phyloP scores from a whole-genome alignment of 306 rosid genomes.

The Cucumis sativus region Cucumber_9930_V3 NC_026656.2:17975501-17976000 shows the following conservation, averaged over 20 bases:
- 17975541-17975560: not conserved
- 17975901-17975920: not conserved
- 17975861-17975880: not conserved
- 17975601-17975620: not conserved
- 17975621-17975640: not conserved
- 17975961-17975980: too few relatives aligned
- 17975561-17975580: slow-evolving; percentile 2
- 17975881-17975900: not conserved
- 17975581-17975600: not conserved
- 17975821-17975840: not conserved
- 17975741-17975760: not conserved
- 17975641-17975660: not conserved
- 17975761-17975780: not conserved
- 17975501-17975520: not conserved
- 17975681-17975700: not conserved
- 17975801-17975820: not conserved
- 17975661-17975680: not conserved
- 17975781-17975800: not conserved
- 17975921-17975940: not conserved
- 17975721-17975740: not conserved
- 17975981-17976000: too few relatives aligned
- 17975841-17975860: not conserved
- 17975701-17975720: not conserved
- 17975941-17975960: not conserved
- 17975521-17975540: not conserved